phyloP scores from a whole-genome alignment of 2,329 filamentous ascomycete genomes.

The Stachybotrys echinatus region DNA sequence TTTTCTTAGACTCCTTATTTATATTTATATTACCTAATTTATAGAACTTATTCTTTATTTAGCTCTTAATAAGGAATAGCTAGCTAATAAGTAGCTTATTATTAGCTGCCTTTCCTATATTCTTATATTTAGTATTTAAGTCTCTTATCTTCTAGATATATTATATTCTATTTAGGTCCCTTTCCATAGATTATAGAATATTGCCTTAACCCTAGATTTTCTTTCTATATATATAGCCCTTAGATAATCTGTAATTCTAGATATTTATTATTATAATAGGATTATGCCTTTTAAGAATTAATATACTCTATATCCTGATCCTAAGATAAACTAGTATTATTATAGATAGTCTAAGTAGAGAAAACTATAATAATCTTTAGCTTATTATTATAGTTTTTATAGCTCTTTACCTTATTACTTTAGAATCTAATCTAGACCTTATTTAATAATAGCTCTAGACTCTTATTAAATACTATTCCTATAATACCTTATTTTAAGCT shows the following conservation, averaged over 20 bases:
- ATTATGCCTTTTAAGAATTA: conserved; percentile 61
- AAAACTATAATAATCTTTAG: conserved; percentile 44
- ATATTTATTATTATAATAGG: conserved; percentile 61
- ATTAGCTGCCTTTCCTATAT: conserved; percentile 58
- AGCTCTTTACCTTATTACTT: conserved; percentile 44
- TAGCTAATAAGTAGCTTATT: conserved; percentile 39
- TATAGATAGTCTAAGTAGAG: conserved; percentile 59
- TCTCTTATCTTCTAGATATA: conserved; percentile 47
- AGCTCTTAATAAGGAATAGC: conserved; percentile 28
- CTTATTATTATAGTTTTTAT: conserved; percentile 48
- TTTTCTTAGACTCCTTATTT: conserved; percentile 36
- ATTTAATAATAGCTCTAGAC: too few species aligned
- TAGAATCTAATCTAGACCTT: too few species aligned
- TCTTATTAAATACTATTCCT: conserved; percentile 52
- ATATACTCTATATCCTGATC: conserved; percentile 69
- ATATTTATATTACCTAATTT: conserved; percentile 44
- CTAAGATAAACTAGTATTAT: conserved; percentile 80
- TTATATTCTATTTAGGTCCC: conserved; percentile 54
- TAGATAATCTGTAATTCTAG: conserved; percentile 60
- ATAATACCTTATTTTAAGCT: conserved; percentile 46
- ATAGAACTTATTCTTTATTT: conserved; percentile 30
- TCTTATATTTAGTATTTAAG: conserved; percentile 58
- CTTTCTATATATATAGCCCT: conserved; percentile 74
- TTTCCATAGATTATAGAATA: conserved; percentile 56
- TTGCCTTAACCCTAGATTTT: conserved; percentile 61